A percentile compares a stretch with the other conserved stretches of the same genome.
Evolutionary conservation across 2,329 filamentous ascomycete genomes (phyloP).

Genomic region (Orbilia brochopaga): DNA sequence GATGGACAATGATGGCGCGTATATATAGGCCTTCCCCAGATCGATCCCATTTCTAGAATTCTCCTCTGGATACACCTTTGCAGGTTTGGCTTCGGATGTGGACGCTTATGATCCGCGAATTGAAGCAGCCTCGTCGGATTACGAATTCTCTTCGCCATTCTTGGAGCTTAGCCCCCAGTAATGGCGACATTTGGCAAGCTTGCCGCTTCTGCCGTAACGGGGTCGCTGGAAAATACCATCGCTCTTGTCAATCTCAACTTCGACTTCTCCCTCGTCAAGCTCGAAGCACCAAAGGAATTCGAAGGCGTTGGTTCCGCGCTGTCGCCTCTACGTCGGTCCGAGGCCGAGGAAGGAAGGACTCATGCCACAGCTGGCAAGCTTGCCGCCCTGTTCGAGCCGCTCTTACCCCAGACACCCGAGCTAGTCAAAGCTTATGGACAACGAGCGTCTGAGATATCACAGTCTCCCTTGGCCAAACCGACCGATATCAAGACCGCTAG

Average conservation of each 20-base stretch:
- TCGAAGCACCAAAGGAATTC: conserved; percentile 33
- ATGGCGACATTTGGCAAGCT: conserved; percentile 25
- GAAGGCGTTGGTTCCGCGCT: conserved; percentile 30
- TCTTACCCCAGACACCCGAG: conserved; percentile 31
- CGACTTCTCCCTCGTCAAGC: conserved; percentile 42
- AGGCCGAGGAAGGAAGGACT: conserved; percentile 28
- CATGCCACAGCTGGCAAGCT: conserved; percentile 38
- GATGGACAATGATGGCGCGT: too few relatives aligned
- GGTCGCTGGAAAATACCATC: conserved; percentile 31
- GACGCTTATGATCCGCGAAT: too few relatives aligned
- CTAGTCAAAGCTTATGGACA: conserved; percentile 43
- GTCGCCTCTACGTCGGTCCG: conserved; percentile 13
- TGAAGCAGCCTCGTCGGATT: too few relatives aligned
- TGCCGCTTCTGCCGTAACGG: conserved; percentile 13
- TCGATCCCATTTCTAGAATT: neutral
- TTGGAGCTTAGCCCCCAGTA: too few relatives aligned
- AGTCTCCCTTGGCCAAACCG: conserved; percentile 17
- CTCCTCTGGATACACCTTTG: too few relatives aligned
- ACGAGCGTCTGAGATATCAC: conserved; percentile 49
- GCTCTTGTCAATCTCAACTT: conserved; percentile 42
- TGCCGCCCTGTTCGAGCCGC: conserved; percentile 29
- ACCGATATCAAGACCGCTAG: conserved; percentile 13
- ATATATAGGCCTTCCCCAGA: neutral
- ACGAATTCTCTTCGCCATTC: too few relatives aligned
- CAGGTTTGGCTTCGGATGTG: too few relatives aligned